Evolutionary conservation across 495 filamentous ascomycete species (phyloP), one percentile per base, ranked within the genome.

Genomic region (Margaritispora aquatica): DNA sequence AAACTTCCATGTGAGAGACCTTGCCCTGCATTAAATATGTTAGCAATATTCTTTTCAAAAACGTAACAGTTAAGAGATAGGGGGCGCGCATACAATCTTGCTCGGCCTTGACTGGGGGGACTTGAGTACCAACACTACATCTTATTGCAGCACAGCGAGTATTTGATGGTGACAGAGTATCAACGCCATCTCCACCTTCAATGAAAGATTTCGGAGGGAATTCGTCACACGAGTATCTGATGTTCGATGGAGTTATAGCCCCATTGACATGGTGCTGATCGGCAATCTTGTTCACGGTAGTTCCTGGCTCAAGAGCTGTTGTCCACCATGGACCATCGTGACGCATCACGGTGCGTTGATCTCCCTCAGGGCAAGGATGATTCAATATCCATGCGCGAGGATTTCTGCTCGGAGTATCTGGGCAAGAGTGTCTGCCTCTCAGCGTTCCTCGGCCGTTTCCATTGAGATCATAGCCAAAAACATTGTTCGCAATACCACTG

Each of bases 171-270:
- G 5, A 8, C 5, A 7, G 5, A 9, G 8, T 7, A 19, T 48
- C 44, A 8, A 26, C 8, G 50, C 27, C 46, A 21, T 63, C 26
- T n/a, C 61, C 56, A 22, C 61, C 61, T 50, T 63, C 61, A 36
- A 63, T 36, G n/a, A n/a, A 63, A 13, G 61, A 48, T 2, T 27
- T 41, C 2, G 61, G 61, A 13, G 56, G 61, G 51, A 63, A 63
- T 48, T 63, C 61, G 44, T 63, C 61, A 31, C 61, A 63, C 7
- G 61, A 48, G 50, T 63, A 63, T 7, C 55, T 15, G 15, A 63
- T 19, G 1, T 53, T 49, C 21, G 61, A 63, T 15, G n/a, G n/a
- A n/a, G n/a, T n/a, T n/a, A n/a, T n/a, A n/a, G n/a, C n/a, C n/a
- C n/a, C n/a, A n/a, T 7, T 5, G 29, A 15, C 29, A 20, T 15